Evolutionary conservation across 1,139 yeast genomes (phyloP), one percentile per base, ranked within the genome.

Genomic region (Sugiyamaella grinbergsii): DNA sequence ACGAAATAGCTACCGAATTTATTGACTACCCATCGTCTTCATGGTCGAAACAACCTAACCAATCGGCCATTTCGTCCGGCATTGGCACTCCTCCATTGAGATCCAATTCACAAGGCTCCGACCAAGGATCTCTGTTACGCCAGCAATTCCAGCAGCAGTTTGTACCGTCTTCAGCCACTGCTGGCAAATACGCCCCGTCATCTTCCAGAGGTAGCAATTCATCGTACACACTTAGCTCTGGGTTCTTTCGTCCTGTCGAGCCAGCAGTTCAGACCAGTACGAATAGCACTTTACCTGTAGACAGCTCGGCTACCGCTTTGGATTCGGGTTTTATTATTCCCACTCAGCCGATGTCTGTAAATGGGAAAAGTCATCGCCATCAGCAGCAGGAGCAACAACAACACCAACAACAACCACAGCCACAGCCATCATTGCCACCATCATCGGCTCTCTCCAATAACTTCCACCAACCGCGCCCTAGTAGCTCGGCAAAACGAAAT

Each of bases 201-300:
- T 16, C 42, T 20, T 40, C 54, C 3, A 42, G 54, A 18, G 50
- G 47, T 10, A 50, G 47, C 29, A 38, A 40, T 24, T 45, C 52
- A 42, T 34, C 51, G 55, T 20, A 59, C 59, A 5, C 93, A 95
- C 11, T 70, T 88, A 43, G 72, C 90, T 55, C 98, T 90, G 68
- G 95, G 87, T 62, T 88, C 91, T 41, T 41, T 16, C 45, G 51
- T 2, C 46, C 51, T 4, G 41, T 47, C 34, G 51, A 45, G 19
- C 51, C 51, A 4, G 16, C 28, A 13, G 37, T 29, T 5, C 32
- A n/a, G 18, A 20, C 40, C 11, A 13, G 18, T 6, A 33, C 18
- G 6, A 28, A 15, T 13, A 37, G 19, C 24, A 15, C 36, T 4
- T 16, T 28, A 16, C 15, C 40, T 11, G 37, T 31, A n/a, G 46